Conservation (phyloP, 2,329 filamentous ascomycete species). For the Fusarium equiseti region DNA sequence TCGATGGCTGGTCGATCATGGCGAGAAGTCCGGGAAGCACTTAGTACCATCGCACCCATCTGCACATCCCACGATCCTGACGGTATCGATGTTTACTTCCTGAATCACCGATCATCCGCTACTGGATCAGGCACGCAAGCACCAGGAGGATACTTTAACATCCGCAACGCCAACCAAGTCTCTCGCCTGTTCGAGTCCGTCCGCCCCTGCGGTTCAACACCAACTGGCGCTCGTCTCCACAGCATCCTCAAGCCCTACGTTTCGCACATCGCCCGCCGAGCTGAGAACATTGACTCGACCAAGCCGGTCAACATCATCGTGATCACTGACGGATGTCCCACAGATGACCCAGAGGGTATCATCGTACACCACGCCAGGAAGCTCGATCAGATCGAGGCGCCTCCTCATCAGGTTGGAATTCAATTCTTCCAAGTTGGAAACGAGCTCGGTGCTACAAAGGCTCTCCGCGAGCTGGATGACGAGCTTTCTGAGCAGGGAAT, state of each 20-base stretch:
- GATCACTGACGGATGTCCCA: slow-evolving; percentile 88
- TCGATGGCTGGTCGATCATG: slow-evolving; percentile 86
- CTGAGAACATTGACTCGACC: slow-evolving; percentile 59
- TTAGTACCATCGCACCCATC: slow-evolving; percentile 82
- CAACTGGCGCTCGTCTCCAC: slow-evolving; percentile 78
- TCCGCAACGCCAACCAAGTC: slow-evolving; percentile 70
- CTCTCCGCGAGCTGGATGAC: slow-evolving; percentile 82
- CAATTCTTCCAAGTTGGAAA: slow-evolving; percentile 96
- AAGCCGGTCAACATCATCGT: slow-evolving; percentile 93
- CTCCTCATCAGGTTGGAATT: slow-evolving; percentile 86
- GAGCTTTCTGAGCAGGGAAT: slow-evolving; percentile 67
- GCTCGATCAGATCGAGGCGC: slow-evolving; percentile 77
- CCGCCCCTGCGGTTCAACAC: slow-evolving; percentile 74
- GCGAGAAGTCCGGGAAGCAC: slow-evolving; percentile 77
- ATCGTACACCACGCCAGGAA: slow-evolving; percentile 76
- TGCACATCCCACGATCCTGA: slow-evolving; percentile 84
- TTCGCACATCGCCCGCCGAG: slow-evolving; percentile 50
- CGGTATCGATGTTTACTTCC: slow-evolving; percentile 91
- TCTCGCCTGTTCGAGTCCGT: slow-evolving; percentile 77
- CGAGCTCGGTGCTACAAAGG: slow-evolving; percentile 72
- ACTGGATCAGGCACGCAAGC: slow-evolving; percentile 55
- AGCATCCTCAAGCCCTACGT: slow-evolving; percentile 82
- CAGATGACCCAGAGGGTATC: slow-evolving; percentile 80
- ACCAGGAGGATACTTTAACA: slow-evolving; percentile 71
- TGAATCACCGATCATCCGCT: slow-evolving; percentile 72